Evolutionary conservation across 441 rosid species (phyloP).

Genomic region (Jatropha podagrica): DNA sequence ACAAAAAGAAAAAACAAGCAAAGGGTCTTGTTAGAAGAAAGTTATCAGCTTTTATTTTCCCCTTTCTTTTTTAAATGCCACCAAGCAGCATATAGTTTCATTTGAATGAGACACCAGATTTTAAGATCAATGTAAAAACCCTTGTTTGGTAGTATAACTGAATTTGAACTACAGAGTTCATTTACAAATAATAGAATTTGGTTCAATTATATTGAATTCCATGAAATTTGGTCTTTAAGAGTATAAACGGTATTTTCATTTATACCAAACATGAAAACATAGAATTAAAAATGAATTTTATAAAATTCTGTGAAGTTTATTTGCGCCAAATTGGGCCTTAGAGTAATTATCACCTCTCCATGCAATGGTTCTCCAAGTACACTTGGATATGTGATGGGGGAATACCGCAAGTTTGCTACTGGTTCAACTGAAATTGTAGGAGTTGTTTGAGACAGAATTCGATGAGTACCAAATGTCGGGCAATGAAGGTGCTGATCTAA

Average conservation of each 20-base stretch:
- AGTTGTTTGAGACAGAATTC: conserved; percentile 65
- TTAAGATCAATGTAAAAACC: neutral
- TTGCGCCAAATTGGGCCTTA: no score
- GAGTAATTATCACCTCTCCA: conserved; percentile 75
- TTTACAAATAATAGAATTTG: no score
- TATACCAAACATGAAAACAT: no score
- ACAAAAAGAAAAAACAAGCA: no score
- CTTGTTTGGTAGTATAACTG: no score
- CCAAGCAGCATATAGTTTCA: conserved; percentile 10
- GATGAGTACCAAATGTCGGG: conserved; percentile 94
- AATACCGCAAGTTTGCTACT: conserved; percentile 63
- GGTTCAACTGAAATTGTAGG: conserved; percentile 74
- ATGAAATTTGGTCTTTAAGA: no score
- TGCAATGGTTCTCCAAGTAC: conserved; percentile 96
- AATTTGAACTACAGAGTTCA: no score
- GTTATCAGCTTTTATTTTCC: neutral
- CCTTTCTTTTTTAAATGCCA: neutral
- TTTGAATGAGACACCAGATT: neutral
- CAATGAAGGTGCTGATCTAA: conserved; percentile 97
- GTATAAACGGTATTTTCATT: no score
- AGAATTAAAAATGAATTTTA: no score
- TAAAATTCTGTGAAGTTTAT: no score
- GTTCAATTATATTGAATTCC: no score
- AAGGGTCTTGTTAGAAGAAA: neutral
- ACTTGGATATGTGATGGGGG: conserved; percentile 97